Evolutionary conservation across 2,329 filamentous ascomycete genomes (phyloP).

Genomic region (Phialophora expanda): DNA sequence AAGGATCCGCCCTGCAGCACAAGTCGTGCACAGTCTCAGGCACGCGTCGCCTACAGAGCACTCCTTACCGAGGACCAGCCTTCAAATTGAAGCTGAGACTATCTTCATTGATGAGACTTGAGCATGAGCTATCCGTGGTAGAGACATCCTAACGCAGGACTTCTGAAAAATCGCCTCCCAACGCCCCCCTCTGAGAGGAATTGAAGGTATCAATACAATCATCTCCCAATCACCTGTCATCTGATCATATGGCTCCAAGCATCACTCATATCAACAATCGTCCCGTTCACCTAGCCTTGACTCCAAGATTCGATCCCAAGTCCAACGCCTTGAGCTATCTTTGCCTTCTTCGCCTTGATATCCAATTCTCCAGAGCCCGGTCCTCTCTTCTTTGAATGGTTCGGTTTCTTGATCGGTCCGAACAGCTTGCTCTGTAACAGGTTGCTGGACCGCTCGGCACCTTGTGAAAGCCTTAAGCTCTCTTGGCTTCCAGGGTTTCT

Average conservation of each 20-base stretch:
- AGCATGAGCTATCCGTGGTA: conserved; percentile 40
- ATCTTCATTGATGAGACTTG: conserved; percentile 30
- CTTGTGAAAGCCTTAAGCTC: conserved; percentile 44
- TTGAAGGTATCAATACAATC: conserved; percentile 33
- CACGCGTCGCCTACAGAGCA: too few relatives aligned
- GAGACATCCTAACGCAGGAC: conserved; percentile 29
- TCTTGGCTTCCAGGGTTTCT: conserved; percentile 55
- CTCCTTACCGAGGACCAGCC: background rate
- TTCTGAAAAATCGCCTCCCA: conserved; percentile 4
- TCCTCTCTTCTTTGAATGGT: conserved; percentile 51
- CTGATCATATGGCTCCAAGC: conserved; percentile 25
- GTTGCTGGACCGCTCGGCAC: conserved; percentile 52
- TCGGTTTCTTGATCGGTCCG: conserved; percentile 64
- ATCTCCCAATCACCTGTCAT: conserved; percentile 16
- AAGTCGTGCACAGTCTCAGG: background rate
- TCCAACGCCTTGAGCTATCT: conserved; percentile 57
- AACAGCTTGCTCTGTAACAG: conserved; percentile 68
- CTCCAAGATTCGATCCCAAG: conserved; percentile 59
- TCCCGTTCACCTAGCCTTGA: conserved; percentile 21
- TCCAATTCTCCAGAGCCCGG: conserved; percentile 46
- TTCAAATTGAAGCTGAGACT: conserved; percentile 17
- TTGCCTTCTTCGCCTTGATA: conserved; percentile 56
- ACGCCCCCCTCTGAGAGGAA: conserved; percentile 24
- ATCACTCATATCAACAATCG: conserved; percentile 26
- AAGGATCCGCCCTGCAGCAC: background rate